A percentile compares a stretch with the other conserved stretches of the same genome.
Conservation (phyloP, 2,329 filamentous ascomycete species). For the Nigrospora osmanthi region DNA sequence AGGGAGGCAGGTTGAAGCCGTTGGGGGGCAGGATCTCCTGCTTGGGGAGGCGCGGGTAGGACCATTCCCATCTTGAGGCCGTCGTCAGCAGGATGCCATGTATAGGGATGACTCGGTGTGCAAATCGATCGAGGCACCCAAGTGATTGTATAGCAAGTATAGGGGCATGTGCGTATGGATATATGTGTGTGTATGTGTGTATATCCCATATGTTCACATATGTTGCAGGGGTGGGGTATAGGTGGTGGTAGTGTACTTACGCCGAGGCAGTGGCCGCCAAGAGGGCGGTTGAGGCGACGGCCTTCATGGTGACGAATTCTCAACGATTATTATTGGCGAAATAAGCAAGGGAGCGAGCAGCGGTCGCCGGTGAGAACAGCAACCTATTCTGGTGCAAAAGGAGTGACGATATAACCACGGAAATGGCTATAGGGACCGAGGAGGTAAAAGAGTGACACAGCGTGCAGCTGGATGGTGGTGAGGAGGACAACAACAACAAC, state of each 20-base stretch:
- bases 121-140: too few relatives aligned
- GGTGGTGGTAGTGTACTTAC: not conserved
- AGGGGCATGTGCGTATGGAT: too few relatives aligned
- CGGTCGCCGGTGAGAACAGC: too few relatives aligned
- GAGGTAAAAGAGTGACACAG: constrained; percentile 4
- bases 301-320: constrained; percentile 3
- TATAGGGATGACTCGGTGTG: not conserved
- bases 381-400: not conserved
- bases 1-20: not conserved
- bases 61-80: not conserved
- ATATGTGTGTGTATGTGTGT: too few relatives aligned
- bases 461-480: constrained; percentile 2
- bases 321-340: not conserved
- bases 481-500: too few relatives aligned
- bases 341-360: not conserved
- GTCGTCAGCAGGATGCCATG: not conserved
- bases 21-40: constrained; percentile 1
- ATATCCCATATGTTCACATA: too few relatives aligned
- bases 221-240: not conserved
- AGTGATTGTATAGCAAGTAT: too few relatives aligned
- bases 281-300: constrained; percentile 2
- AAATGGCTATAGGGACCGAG: not conserved
- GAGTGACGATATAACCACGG: not conserved
- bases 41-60: not conserved
- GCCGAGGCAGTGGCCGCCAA: constrained; percentile 3